Evolutionary conservation across 2,329 filamentous ascomycete species (phyloP).

Genomic region (Cladophialophora psammophila): DNA sequence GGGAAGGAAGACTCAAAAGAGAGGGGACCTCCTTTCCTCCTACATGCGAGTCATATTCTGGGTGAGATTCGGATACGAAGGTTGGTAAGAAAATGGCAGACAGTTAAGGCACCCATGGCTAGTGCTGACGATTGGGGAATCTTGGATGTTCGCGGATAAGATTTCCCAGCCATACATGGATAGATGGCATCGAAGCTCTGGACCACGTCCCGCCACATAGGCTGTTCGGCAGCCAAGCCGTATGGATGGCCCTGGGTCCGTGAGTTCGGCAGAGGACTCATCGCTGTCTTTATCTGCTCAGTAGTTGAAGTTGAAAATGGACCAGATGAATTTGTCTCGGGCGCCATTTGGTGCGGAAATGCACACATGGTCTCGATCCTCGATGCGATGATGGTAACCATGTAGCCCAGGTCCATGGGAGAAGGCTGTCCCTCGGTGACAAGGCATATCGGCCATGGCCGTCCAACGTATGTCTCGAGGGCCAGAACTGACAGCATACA

Average conservation of each 20-base stretch:
- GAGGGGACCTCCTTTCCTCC: neutral
- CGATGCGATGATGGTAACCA: neutral
- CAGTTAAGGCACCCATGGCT: neutral
- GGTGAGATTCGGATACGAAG: neutral
- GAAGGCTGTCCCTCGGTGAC: neutral
- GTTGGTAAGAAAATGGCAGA: neutral
- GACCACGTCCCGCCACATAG: neutral
- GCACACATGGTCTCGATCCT: neutral
- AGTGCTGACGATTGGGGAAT: slow-evolving; percentile 6
- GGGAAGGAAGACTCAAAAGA: no score
- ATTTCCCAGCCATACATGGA: neutral
- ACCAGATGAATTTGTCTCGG: neutral
- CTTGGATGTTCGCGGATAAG: neutral
- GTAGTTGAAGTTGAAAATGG: neutral
- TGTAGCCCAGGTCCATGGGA: neutral
- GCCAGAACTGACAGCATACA: no score
- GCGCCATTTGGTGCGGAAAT: neutral
- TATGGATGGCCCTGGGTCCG: neutral
- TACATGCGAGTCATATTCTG: neutral
- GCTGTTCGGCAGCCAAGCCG: neutral
- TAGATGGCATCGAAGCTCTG: neutral
- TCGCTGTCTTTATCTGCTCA: neutral
- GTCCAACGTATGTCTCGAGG: neutral
- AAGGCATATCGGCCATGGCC: neutral
- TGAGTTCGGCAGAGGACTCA: neutral